phyloP scores from a whole-genome alignment of 352 stramenopile genomes.

The Pythium aquatile region DNA sequence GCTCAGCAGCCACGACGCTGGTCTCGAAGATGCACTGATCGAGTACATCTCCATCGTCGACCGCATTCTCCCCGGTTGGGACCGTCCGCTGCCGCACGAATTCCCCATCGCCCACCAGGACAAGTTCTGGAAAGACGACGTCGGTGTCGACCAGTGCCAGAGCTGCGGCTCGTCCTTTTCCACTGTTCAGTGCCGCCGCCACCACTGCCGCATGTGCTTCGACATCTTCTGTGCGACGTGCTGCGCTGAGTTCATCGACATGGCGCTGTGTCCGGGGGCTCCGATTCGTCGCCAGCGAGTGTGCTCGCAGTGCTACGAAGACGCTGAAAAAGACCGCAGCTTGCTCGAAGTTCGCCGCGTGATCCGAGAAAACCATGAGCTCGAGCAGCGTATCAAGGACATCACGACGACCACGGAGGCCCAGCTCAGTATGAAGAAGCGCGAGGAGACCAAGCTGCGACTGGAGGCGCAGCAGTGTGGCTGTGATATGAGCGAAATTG shows the following conservation, averaged over 20 bases:
- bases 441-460: slow-evolving; percentile 47
- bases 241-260: slow-evolving; percentile 43
- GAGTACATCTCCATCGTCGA: slow-evolving; percentile 62
- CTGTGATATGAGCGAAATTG: slow-evolving; percentile 48
- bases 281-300: slow-evolving; percentile 57
- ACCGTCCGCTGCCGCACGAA: slow-evolving; percentile 38
- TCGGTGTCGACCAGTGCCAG: slow-evolving; percentile 36
- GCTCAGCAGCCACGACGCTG: slow-evolving; percentile 35
- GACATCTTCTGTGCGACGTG: slow-evolving; percentile 67
- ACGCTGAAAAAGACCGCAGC: slow-evolving; percentile 47
- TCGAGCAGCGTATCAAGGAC: slow-evolving; percentile 50
- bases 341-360: slow-evolving; percentile 50
- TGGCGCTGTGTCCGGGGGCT: slow-evolving; percentile 61
- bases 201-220: slow-evolving; percentile 76
- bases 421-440: slow-evolving; percentile 33
- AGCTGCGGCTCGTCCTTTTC: slow-evolving; percentile 51
- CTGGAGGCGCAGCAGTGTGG: slow-evolving; percentile 37
- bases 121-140: slow-evolving; percentile 67
- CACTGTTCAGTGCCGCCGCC: slow-evolving; percentile 36
- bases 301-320: slow-evolving; percentile 52
- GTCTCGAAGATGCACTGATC: slow-evolving; percentile 43
- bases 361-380: slow-evolving; percentile 55
- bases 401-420: slow-evolving; percentile 41
- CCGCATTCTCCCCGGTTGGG: slow-evolving; percentile 64
- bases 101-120: slow-evolving; percentile 51